Base-by-base conservation (phyloP, 805 yeast species). In the Isabelozyma gotoi region DNA sequence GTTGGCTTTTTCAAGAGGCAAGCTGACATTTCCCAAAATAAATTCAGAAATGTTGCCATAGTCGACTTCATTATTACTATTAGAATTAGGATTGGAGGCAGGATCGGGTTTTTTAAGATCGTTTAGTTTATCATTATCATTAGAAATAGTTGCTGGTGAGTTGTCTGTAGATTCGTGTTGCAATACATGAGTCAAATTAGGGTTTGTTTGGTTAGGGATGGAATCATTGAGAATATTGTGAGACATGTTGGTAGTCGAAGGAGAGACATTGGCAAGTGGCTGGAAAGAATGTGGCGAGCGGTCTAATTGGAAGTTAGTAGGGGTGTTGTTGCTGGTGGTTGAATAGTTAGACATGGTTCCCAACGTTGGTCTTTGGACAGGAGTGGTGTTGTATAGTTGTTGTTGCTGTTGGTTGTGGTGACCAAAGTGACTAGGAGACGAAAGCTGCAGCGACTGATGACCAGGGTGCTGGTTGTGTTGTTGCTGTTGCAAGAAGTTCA, bases 11-110 rank as follows among this genome's bases (percentile, higher is more conserved):
- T 71, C 74, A 1, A 83, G 60, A 1, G 90, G 74, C 12, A 91
- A 69, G 27, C 71, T 73, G 7, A 90, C 92, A 46, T 85, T 86
- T 0, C 96, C 97, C 16, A 91, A 65, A 2, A 78, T 76, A 56
- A 87, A 88, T 51, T 86, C 92, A 1, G 80, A 70, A 12, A 81
- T 70, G 31, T 31, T 46, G 7, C 43, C 42, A 36, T 36, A 49
- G 46, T 43, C 46, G 4, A n/a, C 31, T 6, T 15, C 16, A 36
- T 29, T 35, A 11, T n/a, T 17, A 19, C 12, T 14, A 15, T 21
- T 11, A 7, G 7, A 7, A n/a, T 40, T 47, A n/a, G n/a, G n/a
- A n/a, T n/a, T n/a, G 5, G 43, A 43, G 3, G 46, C 34, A 2
- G 39, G 39, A 12, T 45, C 50, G 6, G 40, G 33, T 11, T 15